These are phyloP conservation scores for Andrographis paniculata DNA, from an alignment of 305 asterid species.

Conservation along the genomic window DNA sequence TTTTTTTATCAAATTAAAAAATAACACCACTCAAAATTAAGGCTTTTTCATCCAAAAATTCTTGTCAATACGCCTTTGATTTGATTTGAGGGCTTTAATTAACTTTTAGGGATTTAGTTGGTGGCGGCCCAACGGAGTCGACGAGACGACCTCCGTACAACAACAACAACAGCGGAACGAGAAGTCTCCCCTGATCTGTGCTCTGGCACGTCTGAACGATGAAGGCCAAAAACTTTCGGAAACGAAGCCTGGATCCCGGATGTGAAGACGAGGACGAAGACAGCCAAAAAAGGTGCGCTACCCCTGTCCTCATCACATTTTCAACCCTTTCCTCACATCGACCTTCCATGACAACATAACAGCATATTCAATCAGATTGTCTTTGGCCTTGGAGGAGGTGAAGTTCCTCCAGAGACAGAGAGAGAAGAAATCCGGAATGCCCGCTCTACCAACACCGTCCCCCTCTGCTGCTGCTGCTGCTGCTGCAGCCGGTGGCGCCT, in stretches of 20 bases:
- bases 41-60: no score
- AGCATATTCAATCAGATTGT: slow-evolving; percentile 30
- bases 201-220: no score
- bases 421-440: slow-evolving; percentile 77
- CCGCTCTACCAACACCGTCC: slow-evolving; percentile 45
- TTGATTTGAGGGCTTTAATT: no score
- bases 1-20: no score
- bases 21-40: no score
- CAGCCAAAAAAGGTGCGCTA: slow-evolving; percentile 32
- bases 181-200: no score
- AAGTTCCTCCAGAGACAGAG: slow-evolving; percentile 89
- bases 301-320: not conserved
- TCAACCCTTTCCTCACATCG: not conserved
- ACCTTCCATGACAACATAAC: slow-evolving; percentile 3
- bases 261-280: slow-evolving; percentile 42
- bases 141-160: no score
- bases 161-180: no score
- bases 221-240: slow-evolving; percentile 72
- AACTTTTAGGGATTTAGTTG: no score
- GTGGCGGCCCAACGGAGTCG: no score
- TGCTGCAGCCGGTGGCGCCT: slow-evolving; percentile 18
- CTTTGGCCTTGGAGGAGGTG: slow-evolving; percentile 78
- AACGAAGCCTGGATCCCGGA: slow-evolving; percentile 47
- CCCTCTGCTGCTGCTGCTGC: slow-evolving; percentile 27
- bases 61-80: no score